Evolutionary conservation across 495 filamentous ascomycete species (phyloP), one percentile per base, ranked within the genome.

Genomic region (Trichoderma parareesei): DNA sequence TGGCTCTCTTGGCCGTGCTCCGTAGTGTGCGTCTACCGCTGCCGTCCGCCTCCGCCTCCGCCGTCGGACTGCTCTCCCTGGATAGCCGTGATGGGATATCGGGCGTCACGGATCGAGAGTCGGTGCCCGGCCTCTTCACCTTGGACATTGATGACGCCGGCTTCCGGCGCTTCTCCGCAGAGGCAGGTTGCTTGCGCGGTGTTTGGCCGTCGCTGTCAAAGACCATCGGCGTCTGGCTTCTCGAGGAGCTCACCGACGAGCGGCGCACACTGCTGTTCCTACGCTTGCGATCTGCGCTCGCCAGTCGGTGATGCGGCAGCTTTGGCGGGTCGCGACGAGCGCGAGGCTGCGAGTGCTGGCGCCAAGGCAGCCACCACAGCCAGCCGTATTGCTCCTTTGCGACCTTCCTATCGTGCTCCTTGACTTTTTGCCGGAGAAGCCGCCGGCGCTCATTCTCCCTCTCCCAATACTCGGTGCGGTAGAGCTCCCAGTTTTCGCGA

Each of bases 401-500:
- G 38, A 89, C 71, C 64, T 87, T 84, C 40, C 82, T 81, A 67
- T 90, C 85, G 5, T 82, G 82, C 65, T 84, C 81, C 61, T 83
- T 82, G 33, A 94, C 72, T 69, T 88, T 87, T 60, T 84, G 77
- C 53, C 91, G 83, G 44, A 97, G 77, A 59, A 88, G 73, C 5
- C 86, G 83, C 14, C 94, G 90, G 4, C 91, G 85, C 76, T 94
- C 92, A 69, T 98, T 98, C 75, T 98, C 95, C 66, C 86, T 87
- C 68, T 97, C 94, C 94, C 94, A 98, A 71, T 96, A 98, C 65
- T 97, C 92, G 38, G 87, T 84, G 42, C 95, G 83, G 74, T 93
- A 98, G 4, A 92, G 74, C 70, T 98, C 94, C 94, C 94, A 98
- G 66, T 95, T 96, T 71, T 96, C 91, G n/a, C 94, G 85, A 71